Conservation (phyloP, 2,329 filamentous ascomycete genomes). For the Scedosporium apiospermum region DNA sequence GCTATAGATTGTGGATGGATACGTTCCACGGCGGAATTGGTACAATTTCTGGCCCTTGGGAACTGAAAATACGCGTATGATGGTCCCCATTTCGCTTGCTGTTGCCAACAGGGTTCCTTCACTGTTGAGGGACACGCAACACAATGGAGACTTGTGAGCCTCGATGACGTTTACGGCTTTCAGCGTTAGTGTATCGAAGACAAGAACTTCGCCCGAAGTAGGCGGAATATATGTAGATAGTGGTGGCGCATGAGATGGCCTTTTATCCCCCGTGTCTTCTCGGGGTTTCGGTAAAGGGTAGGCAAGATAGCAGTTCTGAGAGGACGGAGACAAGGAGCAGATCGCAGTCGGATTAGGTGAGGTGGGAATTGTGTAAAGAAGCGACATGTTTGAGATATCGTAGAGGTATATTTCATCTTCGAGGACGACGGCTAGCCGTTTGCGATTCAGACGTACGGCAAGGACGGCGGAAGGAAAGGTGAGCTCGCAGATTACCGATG, state of each 20-base stretch:
- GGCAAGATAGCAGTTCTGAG: slow-evolving; percentile 90
- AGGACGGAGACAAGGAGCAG: slow-evolving; percentile 85
- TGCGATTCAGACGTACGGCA: slow-evolving; percentile 87
- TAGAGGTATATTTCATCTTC: slow-evolving; percentile 98
- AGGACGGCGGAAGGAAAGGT: slow-evolving; percentile 96
- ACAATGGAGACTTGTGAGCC: slow-evolving; percentile 85
- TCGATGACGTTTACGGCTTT: slow-evolving; percentile 94
- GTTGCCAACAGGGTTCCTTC: slow-evolving; percentile 89
- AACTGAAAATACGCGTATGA: slow-evolving; percentile 90
- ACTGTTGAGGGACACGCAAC: slow-evolving; percentile 82
- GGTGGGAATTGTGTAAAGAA: slow-evolving; percentile 85
- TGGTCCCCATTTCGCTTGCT: slow-evolving; percentile 93
- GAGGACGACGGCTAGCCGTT: slow-evolving; percentile 83
- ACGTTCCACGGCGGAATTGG: slow-evolving; percentile 91
- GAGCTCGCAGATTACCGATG: slow-evolving; percentile 90
- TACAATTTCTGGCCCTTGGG: slow-evolving; percentile 88
- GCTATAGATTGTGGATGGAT: slow-evolving; percentile 92
- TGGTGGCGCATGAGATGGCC: slow-evolving; percentile 78
- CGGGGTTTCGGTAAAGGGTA: slow-evolving; percentile 76
- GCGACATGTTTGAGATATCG: slow-evolving; percentile 97
- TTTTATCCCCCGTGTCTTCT: slow-evolving; percentile 45
- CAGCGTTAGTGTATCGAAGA: slow-evolving; percentile 82
- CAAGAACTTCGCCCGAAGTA: slow-evolving; percentile 82
- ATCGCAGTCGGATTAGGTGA: slow-evolving; percentile 89
- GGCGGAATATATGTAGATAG: slow-evolving; percentile 68